Conservation (phyloP, 495 filamentous ascomycete species). For the Penicillium pulvis region DNA sequence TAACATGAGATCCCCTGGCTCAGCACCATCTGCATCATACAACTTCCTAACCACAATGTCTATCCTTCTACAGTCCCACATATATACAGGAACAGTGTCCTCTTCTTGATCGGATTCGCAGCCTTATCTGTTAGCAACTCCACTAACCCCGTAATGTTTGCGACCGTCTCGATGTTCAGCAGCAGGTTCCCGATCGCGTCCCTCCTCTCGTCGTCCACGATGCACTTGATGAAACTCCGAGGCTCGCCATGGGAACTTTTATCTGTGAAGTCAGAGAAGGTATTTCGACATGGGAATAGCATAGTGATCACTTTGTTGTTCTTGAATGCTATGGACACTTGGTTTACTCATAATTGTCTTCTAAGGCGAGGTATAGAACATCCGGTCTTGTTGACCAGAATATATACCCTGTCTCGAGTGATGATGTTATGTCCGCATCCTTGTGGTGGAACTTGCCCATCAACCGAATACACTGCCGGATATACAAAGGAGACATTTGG, state of each 20-base stretch:
- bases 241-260: slow-evolving; percentile 39
- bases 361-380: slow-evolving; percentile 29
- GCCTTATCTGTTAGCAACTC: slow-evolving; percentile 3
- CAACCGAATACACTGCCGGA: slow-evolving; percentile 42
- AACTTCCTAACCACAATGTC: background rate
- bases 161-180: slow-evolving; percentile 26
- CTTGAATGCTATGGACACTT: background rate
- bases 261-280: slow-evolving; percentile 28
- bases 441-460: slow-evolving; percentile 35
- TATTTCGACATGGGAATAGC: background rate
- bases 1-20: background rate
- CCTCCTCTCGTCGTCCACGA: slow-evolving; percentile 28
- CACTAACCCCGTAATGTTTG: slow-evolving; percentile 16
- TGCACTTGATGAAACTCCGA: slow-evolving; percentile 25
- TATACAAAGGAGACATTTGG: slow-evolving; percentile 48
- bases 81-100: background rate
- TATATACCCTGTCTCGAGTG: slow-evolving; percentile 42
- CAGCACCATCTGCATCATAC: background rate
- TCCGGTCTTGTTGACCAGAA: slow-evolving; percentile 35
- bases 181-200: slow-evolving; percentile 38
- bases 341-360: slow-evolving; percentile 12
- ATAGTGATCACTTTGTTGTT: background rate
- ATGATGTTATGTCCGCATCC: slow-evolving; percentile 36
- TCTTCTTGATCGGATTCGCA: slow-evolving; percentile 8
- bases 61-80: background rate